These are phyloP conservation scores for Wallacemonas sp. DNA, from an alignment of 208 protist genomes.

Conservation along the genomic window DNA sequence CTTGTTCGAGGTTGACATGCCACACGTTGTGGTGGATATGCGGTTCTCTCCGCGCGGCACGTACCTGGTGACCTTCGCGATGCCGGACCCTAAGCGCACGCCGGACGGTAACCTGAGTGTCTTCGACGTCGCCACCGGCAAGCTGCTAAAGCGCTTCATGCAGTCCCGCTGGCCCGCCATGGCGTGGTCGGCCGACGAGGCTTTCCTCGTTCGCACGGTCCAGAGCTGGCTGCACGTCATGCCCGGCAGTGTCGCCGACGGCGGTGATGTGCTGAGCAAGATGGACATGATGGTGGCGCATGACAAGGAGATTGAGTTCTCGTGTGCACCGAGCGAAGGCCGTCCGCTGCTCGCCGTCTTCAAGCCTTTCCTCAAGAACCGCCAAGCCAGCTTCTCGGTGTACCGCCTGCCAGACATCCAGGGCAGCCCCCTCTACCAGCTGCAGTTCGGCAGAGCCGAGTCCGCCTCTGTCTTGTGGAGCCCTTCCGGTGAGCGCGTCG, in stretches of 20 bases:
- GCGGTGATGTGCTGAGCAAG: conserved; percentile 43
- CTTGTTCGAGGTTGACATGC: conserved; percentile 65
- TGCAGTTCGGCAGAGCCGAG: conserved; percentile 72
- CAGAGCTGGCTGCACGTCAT: conserved; percentile 76
- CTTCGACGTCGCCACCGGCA: conserved; percentile 46
- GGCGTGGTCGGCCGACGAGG: conserved; percentile 65
- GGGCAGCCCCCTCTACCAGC: conserved; percentile 56
- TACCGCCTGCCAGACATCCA: conserved; percentile 77
- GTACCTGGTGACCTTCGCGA: conserved; percentile 75
- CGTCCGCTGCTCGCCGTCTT: conserved; percentile 75
- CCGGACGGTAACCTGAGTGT: conserved; percentile 79
- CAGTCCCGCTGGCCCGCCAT: conserved; percentile 84
- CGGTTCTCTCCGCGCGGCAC: conserved; percentile 67
- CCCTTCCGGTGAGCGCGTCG: conserved; percentile 58
- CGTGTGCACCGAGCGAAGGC: conserved; percentile 38
- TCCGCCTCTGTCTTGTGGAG: conserved; percentile 65
- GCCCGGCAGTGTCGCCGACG: conserved; percentile 34
- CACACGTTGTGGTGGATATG: conserved; percentile 53
- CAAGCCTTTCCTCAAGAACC: conserved; percentile 82
- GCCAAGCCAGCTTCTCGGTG: conserved; percentile 53
- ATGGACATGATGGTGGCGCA: conserved; percentile 74
- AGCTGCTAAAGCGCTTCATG: conserved; percentile 57
- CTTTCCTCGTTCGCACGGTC: conserved; percentile 62
- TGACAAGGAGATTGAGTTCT: conserved; percentile 79
- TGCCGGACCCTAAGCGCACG: conserved; percentile 76